Conservation (phyloP, 768 basidiomycete genomes). For the Dacryopinax primogenitus region DNA sequence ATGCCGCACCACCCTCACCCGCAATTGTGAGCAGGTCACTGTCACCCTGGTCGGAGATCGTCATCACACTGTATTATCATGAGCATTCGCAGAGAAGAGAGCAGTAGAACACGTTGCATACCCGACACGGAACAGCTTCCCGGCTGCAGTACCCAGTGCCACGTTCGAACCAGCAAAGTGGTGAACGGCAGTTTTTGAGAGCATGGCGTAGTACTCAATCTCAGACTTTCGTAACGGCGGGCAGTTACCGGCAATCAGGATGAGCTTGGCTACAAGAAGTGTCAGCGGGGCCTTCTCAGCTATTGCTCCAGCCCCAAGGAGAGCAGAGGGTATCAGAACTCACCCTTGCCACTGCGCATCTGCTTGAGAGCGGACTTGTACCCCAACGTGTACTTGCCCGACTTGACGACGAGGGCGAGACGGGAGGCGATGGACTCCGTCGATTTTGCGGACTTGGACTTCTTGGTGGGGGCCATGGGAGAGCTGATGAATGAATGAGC, state of each 20-base stretch:
- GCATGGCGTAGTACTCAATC: slow-evolving; percentile 99
- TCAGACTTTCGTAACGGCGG: slow-evolving; percentile 98
- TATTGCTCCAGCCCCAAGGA: slow-evolving; percentile 86
- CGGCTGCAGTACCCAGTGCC: slow-evolving; percentile 95
- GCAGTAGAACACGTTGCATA: slow-evolving; percentile 28
- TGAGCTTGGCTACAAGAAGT: slow-evolving; percentile 69
- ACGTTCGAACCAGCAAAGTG: slow-evolving; percentile 97
- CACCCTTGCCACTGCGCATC: slow-evolving; percentile 96
- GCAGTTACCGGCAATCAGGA: slow-evolving; percentile 97
- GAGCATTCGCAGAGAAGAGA: neutral
- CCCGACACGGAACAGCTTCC: slow-evolving; percentile 99
- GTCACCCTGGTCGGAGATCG: slow-evolving; percentile 89
- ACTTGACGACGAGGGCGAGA: slow-evolving; percentile 94
- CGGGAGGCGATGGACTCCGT: slow-evolving; percentile 87
- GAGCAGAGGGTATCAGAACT: slow-evolving; percentile 29
- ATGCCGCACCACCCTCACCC: slow-evolving; percentile 49
- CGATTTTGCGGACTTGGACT: slow-evolving; percentile 86
- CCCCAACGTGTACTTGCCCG: slow-evolving; percentile 91
- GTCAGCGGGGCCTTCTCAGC: slow-evolving; percentile 99
- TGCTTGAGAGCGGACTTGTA: slow-evolving; percentile 98
- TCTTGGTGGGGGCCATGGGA: slow-evolving; percentile 87
- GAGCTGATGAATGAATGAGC: neutral
- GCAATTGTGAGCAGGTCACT: slow-evolving; percentile 77
- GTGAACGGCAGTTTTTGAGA: slow-evolving; percentile 97
- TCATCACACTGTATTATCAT: slow-evolving; percentile 66